Conservation (phyloP, 73 alveolate genomes). For the Paramecium biaurelia region DNA sequence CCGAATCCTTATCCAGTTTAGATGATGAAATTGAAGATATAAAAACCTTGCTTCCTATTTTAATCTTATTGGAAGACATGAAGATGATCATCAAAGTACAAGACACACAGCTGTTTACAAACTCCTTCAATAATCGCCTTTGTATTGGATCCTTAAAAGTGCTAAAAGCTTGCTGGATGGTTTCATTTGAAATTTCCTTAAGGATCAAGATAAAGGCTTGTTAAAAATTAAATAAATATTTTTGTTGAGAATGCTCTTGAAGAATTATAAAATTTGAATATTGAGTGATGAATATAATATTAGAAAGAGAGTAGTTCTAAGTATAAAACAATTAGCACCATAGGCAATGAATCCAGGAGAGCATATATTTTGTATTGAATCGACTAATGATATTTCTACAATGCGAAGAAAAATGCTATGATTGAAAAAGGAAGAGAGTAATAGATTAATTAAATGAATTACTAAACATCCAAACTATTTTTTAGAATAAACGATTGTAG, state of each 20-base stretch:
- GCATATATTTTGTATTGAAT: not conserved
- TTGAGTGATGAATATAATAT: not conserved
- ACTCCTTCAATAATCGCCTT: not conserved
- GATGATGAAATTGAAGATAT: not conserved
- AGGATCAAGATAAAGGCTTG: conserved; percentile 11
- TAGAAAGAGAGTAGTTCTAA: not conserved
- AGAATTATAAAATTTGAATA: not conserved
- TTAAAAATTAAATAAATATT: not conserved
- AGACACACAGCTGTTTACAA: not conserved
- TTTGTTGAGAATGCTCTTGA: not conserved
- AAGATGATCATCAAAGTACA: not conserved
- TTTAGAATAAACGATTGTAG: not conserved
- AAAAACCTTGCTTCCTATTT: not conserved
- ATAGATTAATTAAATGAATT: not conserved
- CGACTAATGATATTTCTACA: not conserved
- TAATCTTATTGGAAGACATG: not conserved
- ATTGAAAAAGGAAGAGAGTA: not conserved
- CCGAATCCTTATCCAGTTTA: not conserved
- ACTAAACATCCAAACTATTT: not conserved
- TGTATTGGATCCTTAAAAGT: not conserved
- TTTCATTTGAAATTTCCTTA: not conserved
- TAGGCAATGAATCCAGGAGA: not conserved
- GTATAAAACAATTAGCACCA: not conserved
- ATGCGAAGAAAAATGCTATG: not conserved
- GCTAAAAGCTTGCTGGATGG: conserved; percentile 13